These are phyloP conservation scores for Pythium diclinum DNA, from an alignment of 352 stramenopile species.

Conservation along the genomic window DNA sequence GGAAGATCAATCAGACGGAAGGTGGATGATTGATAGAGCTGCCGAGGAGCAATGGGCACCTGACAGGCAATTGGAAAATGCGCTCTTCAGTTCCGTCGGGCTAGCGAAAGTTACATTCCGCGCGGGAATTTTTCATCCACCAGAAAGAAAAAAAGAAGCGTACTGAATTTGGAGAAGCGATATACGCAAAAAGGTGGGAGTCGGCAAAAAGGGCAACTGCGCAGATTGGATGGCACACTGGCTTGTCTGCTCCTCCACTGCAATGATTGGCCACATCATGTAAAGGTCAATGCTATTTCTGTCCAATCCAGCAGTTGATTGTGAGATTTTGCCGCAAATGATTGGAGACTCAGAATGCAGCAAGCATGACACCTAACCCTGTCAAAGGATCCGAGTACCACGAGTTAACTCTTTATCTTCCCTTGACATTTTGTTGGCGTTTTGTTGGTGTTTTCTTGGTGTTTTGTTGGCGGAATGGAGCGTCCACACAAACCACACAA, in stretches of 20 bases:
- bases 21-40: not conserved
- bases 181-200: not conserved
- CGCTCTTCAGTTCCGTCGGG: not conserved
- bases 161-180: not conserved
- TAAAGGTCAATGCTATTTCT: not conserved
- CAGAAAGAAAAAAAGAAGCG: not conserved
- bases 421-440: conserved; percentile 2
- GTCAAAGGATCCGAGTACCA: not conserved
- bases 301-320: not conserved
- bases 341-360: not conserved
- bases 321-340: not conserved
- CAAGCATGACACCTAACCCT: not conserved
- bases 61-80: not conserved
- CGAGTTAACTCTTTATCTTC: not conserved
- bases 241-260: not conserved
- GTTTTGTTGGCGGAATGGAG: too few species aligned
- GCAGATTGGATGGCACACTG: not conserved
- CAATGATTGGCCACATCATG: conserved; percentile 1
- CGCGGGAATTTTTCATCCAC: not conserved
- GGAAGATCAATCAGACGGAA: not conserved
- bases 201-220: not conserved
- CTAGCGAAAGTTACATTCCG: not conserved
- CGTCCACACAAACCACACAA: too few species aligned
- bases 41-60: not conserved
- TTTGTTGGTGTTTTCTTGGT: not conserved